A percentile compares a stretch with the other conserved stretches of the same genome.
These are phyloP conservation scores for Hypholoma fasciculare DNA, from an alignment of 768 basidiomycete genomes.

Conservation along the genomic window DNA sequence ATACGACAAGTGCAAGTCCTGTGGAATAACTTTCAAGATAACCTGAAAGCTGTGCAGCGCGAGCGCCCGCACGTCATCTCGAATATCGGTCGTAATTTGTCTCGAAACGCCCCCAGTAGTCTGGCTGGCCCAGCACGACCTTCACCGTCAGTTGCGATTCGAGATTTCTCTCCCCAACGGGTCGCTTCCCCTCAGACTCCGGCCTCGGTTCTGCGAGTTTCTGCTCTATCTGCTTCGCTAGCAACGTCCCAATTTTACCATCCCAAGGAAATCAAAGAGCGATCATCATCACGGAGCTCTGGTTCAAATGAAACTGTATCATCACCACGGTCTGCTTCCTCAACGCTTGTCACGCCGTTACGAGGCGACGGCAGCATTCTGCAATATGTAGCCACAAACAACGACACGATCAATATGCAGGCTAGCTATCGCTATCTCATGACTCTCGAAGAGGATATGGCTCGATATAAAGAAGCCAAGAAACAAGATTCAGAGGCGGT, in stretches of 20 bases:
- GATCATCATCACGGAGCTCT: conserved; percentile 13
- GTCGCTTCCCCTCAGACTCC: conserved; percentile 36
- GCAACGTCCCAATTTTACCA: conserved; percentile 59
- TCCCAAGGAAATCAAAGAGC: conserved; percentile 34
- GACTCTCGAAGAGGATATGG: conserved; percentile 44
- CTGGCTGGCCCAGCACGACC: conserved; percentile 11
- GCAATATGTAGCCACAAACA: conserved; percentile 38
- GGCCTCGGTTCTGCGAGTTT: conserved; percentile 42
- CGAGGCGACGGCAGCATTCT: conserved; percentile 37
- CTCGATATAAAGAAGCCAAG: conserved; percentile 26
- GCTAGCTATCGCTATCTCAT: conserved; percentile 46
- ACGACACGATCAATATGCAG: conserved; percentile 43
- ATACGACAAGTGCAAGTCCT: conserved; percentile 58
- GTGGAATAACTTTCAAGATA: conserved; percentile 60
- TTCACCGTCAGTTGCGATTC: conserved; percentile 40
- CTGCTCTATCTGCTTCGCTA: conserved; percentile 73
- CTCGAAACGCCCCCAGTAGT: conserved; percentile 16
- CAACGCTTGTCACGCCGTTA: conserved; percentile 30
- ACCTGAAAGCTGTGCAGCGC: conserved; percentile 43
- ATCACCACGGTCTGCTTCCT: conserved; percentile 32
- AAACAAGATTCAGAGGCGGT: conserved; percentile 10
- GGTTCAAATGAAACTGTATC: conserved; percentile 22
- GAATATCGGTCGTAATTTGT: conserved; percentile 16
- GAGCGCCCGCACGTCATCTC: conserved; percentile 20
- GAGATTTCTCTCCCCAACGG: conserved; percentile 55